Percentiles rank a stretch among this genome's conserved stretches.
phyloP scores from a whole-genome alignment of 2,329 filamentous ascomycete genomes.

The Rhynchosporium secalis region DNA sequence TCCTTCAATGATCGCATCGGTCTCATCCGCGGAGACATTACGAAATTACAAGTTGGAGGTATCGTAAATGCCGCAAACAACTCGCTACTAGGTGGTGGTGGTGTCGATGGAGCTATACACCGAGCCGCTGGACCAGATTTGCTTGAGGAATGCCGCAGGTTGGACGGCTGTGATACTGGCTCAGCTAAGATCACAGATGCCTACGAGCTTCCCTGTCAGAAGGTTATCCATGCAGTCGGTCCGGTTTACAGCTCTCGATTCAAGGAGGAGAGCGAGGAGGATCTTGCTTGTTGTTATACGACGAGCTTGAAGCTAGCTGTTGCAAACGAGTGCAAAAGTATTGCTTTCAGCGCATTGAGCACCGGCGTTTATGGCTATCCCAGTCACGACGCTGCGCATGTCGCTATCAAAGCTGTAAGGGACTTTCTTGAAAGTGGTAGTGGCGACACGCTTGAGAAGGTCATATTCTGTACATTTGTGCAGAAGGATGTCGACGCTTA shows the following conservation, averaged over 20 bases:
- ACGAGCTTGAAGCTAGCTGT: constrained; percentile 72
- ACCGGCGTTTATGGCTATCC: constrained; percentile 93
- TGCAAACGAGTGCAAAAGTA: constrained; percentile 61
- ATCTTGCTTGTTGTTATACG: constrained; percentile 66
- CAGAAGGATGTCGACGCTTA: constrained; percentile 77
- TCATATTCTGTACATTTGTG: constrained; percentile 85
- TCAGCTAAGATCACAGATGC: constrained; percentile 79
- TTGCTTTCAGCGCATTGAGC: constrained; percentile 84
- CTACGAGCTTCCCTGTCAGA: constrained; percentile 71
- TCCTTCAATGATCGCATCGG: constrained; percentile 69
- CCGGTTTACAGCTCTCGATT: constrained; percentile 64
- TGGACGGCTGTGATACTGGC: constrained; percentile 76
- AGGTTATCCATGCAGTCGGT: constrained; percentile 89
- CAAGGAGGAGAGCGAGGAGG: constrained; percentile 45
- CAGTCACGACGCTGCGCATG: constrained; percentile 66
- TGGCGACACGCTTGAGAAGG: constrained; percentile 59
- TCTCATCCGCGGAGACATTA: constrained; percentile 77
- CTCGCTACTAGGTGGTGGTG: constrained; percentile 79
- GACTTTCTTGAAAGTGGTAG: constrained; percentile 52
- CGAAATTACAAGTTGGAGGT: constrained; percentile 71
- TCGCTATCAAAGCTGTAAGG: constrained; percentile 63
- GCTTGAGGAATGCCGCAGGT: constrained; percentile 65
- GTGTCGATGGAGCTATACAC: constrained; percentile 88
- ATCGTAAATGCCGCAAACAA: constrained; percentile 93
- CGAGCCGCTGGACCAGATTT: constrained; percentile 72